Base-by-base conservation (phyloP, 306 rosid genomes). In the Vicia faba region DNA sequence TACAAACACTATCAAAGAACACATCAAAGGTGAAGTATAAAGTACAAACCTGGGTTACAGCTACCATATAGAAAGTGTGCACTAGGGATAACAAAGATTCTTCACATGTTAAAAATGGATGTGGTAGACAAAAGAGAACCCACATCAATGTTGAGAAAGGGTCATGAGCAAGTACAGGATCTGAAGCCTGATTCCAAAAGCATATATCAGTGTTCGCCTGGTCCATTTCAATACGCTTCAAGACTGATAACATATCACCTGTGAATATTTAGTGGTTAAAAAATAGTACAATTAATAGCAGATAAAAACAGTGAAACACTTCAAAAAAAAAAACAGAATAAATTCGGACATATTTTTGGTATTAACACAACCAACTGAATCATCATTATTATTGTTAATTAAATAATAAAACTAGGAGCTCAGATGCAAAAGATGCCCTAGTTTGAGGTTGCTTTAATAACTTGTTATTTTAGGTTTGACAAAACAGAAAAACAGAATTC, bases 131-230 rank as follows among this genome's bases (percentile, higher is more conserved):
- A 84, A 83, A 90, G 46, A 95, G 89, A 74, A 84, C 79, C 99
- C 96, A 95, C 96, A 95, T 95, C 85, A 95, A 85, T 11, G 99
- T 82, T 49, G 96, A 84, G 78, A 95, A 95, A 23, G 99, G 95
- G 56, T 95, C 97, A 65, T 73, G 84, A 5, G 85, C 75, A 86
- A 95, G 86, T 39, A 90, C 78, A 68, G 99, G 99, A 75, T 88
- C 92, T 66, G 95, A 83, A 68, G 92, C 97, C 72, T 78, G 83
- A 23, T 69, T 85, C 96, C 96, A 86, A 74, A 95, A 88, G 71
- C 81, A 87, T 68, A 76, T 54, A 81, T 85, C 90, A 16, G 85
- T 40, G 35, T 51, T 80, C 3, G 86, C 78, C 51, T 70, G 61
- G 29, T 78, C 89, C 74, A 60, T 53, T 53, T 69, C 84, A 72